Evolutionary conservation across 805 yeast genomes (phyloP).

Genomic region (Saccharomycopsis oosterbeekiorum): DNA sequence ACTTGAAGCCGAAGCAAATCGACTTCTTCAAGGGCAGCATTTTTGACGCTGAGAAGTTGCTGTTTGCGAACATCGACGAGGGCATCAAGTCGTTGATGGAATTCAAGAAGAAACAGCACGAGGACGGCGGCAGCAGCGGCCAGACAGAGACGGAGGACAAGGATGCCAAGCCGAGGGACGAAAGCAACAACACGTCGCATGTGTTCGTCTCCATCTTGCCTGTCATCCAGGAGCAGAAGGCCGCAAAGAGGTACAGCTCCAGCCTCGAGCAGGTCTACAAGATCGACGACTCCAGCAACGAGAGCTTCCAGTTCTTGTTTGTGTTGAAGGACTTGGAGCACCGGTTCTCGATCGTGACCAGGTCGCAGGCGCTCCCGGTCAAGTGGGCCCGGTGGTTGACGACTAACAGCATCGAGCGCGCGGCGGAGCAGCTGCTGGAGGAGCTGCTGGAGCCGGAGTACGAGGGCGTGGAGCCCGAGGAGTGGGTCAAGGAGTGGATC

Average conservation of each 20-base stretch:
- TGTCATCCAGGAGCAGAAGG: slow-evolving; percentile 25
- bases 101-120: slow-evolving; percentile 23
- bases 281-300: slow-evolving; percentile 32
- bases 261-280: slow-evolving; percentile 23
- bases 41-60: slow-evolving; percentile 79
- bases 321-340: slow-evolving; percentile 73
- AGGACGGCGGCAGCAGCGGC: slow-evolving; percentile 10
- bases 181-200: slow-evolving; percentile 35
- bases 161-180: slow-evolving; percentile 13
- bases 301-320: slow-evolving; percentile 65
- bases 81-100: slow-evolving; percentile 39
- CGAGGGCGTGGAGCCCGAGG: slow-evolving; percentile 62
- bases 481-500: slow-evolving; percentile 75
- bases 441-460: slow-evolving; percentile 30
- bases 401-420: slow-evolving; percentile 26
- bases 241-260: slow-evolving; percentile 18
- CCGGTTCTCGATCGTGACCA: slow-evolving; percentile 58
- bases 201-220: slow-evolving; percentile 67
- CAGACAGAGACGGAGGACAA: slow-evolving; percentile 6
- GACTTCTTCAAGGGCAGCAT: slow-evolving; percentile 67
- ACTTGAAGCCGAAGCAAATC: slow-evolving; percentile 35
- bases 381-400: slow-evolving; percentile 94
- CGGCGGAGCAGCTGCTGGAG: slow-evolving; percentile 17
- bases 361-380: slow-evolving; percentile 83
- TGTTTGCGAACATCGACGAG: slow-evolving; percentile 77